A percentile compares a stretch with the other conserved stretches of the same genome.
Evolutionary conservation across 2,329 filamentous ascomycete genomes (phyloP).

Genomic region (Hysterium pulicare): DNA sequence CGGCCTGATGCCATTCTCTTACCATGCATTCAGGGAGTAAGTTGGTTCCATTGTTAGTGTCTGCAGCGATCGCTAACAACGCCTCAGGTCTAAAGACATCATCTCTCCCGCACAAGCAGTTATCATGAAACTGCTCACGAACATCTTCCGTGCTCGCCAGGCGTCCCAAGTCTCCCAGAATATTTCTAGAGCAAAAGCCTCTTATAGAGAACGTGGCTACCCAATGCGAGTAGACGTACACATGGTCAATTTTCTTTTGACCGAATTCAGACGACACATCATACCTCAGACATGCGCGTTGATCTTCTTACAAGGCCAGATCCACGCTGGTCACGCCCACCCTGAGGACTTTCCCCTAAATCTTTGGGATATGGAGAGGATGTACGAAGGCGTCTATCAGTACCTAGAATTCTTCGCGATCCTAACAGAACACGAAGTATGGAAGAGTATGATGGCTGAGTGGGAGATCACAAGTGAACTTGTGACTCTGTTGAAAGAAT

Average conservation of each 20-base stretch:
- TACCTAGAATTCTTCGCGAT: conserved; percentile 93
- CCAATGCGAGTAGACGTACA: conserved; percentile 55
- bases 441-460: conserved; percentile 79
- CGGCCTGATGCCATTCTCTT: conserved; percentile 85
- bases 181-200: conserved; percentile 9
- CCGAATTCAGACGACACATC: conserved; percentile 85
- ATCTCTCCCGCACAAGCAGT: conserved; percentile 94
- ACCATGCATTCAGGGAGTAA: conserved; percentile 78
- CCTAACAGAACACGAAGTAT: conserved; percentile 78
- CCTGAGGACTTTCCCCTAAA: conserved; percentile 90
- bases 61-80: conserved; percentile 5
- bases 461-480: conserved; percentile 92
- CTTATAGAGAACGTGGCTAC: conserved; percentile 12
- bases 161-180: conserved; percentile 28
- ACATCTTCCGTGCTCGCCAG: conserved; percentile 70
- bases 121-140: conserved; percentile 83
- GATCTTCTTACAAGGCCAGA: conserved; percentile 89
- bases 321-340: conserved; percentile 70
- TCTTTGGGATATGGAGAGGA: conserved; percentile 95
- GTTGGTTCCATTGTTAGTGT: conserved; percentile 4
- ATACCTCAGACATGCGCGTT: conserved; percentile 93
- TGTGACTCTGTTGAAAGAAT: conserved; percentile 77
- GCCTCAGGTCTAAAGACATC: conserved; percentile 72
- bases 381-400: conserved; percentile 90
- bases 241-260: conserved; percentile 85